Evolutionary conservation across 2,329 filamentous ascomycete genomes (phyloP).

Genomic region (Diplodia scrobiculata): DNA sequence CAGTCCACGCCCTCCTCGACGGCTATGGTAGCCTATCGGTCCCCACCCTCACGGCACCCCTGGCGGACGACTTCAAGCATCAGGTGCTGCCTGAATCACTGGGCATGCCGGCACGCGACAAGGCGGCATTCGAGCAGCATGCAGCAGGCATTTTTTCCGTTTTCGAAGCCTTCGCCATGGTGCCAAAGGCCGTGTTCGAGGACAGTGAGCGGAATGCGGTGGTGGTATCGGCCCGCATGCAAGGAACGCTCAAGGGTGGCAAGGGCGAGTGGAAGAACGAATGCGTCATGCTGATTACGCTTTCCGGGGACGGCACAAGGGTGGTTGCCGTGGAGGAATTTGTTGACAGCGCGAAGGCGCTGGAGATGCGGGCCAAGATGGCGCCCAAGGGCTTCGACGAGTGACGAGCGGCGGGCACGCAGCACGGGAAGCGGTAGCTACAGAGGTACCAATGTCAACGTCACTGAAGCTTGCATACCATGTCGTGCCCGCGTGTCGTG

Average conservation of each 20-base stretch:
- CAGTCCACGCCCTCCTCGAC: slow-evolving; percentile 41
- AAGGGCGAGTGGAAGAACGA: slow-evolving; percentile 33
- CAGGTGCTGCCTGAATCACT: slow-evolving; percentile 47
- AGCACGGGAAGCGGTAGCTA: too few relatives aligned
- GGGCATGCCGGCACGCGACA: slow-evolving; percentile 43
- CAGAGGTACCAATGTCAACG: not conserved
- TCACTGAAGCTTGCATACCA: not conserved
- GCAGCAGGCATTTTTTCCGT: slow-evolving; percentile 48
- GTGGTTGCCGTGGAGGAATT: slow-evolving; percentile 44
- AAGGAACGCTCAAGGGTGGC: slow-evolving; percentile 33
- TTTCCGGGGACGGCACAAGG: slow-evolving; percentile 29
- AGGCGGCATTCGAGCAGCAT: slow-evolving; percentile 46
- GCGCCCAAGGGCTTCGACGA: slow-evolving; percentile 35
- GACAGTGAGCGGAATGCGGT: slow-evolving; percentile 42
- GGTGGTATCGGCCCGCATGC: slow-evolving; percentile 46
- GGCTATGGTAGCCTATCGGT: slow-evolving; percentile 49
- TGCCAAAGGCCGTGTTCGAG: slow-evolving; percentile 41
- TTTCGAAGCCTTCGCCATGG: slow-evolving; percentile 49
- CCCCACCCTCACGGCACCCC: slow-evolving; percentile 43
- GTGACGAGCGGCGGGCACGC: not conserved
- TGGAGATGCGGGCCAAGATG: slow-evolving; percentile 39
- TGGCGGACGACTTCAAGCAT: slow-evolving; percentile 47
- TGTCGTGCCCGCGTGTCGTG: not conserved
- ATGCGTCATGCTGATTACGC: slow-evolving; percentile 32
- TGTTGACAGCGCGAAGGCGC: slow-evolving; percentile 46